A percentile compares a stretch with the other conserved stretches of the same genome.
These are phyloP conservation scores for Musa troglodytarum DNA, from an alignment of 176 grass and related monocot genomes.

Conservation along the genomic window DNA sequence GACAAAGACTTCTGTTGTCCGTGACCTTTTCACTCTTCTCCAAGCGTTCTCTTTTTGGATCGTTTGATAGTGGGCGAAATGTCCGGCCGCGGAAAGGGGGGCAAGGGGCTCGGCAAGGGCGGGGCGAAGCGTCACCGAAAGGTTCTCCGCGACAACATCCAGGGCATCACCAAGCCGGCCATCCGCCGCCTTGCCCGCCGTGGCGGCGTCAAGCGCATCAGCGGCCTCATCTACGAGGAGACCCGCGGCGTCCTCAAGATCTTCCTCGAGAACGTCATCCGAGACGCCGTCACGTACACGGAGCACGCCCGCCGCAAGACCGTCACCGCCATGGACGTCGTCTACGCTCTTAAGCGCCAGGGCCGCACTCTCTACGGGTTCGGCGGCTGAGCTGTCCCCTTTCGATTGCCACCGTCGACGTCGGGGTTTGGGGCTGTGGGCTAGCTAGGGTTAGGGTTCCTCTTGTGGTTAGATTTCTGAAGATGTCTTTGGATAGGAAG, in stretches of 20 bases:
- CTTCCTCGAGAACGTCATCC: conserved; percentile 98
- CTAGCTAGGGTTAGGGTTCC: too few relatives aligned
- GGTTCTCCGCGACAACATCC: conserved; percentile 40
- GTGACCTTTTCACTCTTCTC: background rate
- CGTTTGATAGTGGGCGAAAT: background rate
- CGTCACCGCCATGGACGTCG: conserved; percentile 95
- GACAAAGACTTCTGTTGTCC: background rate
- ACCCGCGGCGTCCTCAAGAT: conserved; percentile 96
- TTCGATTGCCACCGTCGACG: too few relatives aligned
- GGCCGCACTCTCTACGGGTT: conserved; percentile 91
- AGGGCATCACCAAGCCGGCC: conserved; percentile 41
- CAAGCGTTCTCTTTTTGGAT: background rate
- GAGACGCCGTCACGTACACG: conserved; percentile 90
- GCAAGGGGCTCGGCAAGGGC: conserved; percentile 11
- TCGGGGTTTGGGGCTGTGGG: too few relatives aligned
- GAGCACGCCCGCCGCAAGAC: conserved; percentile 93
- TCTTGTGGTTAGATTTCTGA: too few relatives aligned
- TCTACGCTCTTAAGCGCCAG: conserved; percentile 92
- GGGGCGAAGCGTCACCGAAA: conserved; percentile 20
- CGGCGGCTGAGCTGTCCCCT: conserved; percentile 26
- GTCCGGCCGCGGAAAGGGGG: conserved; percentile 10
- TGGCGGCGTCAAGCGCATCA: conserved; percentile 62
- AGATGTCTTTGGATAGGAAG: too few relatives aligned
- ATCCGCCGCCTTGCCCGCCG: conserved; percentile 36
- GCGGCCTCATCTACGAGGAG: conserved; percentile 86